A percentile compares a stretch with the other conserved stretches of the same genome.
Conservation (phyloP, 2,329 filamentous ascomycete genomes). For the Knufia petricola region DNA sequence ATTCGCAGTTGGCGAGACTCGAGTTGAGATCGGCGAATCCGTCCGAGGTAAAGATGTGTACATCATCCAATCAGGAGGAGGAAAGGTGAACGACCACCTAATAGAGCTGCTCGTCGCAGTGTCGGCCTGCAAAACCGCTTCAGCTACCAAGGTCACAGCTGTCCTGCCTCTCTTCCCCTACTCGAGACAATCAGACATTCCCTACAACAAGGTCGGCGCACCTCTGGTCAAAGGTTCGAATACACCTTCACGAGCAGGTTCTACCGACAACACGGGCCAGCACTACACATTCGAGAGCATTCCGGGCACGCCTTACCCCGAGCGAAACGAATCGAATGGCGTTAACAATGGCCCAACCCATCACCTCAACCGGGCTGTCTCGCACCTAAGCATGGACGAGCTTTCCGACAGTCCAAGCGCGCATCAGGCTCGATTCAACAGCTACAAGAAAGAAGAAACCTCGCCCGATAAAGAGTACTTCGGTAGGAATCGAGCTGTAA, state of each 20-base stretch:
- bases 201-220: slow-evolving; percentile 91
- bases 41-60: slow-evolving; percentile 98
- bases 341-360: slow-evolving; percentile 61
- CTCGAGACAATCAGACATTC: slow-evolving; percentile 88
- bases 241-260: slow-evolving; percentile 27
- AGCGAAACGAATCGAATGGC: slow-evolving; percentile 56
- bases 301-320: slow-evolving; percentile 72
- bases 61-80: slow-evolving; percentile 89
- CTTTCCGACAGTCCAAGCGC: slow-evolving; percentile 37
- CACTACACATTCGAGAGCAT: slow-evolving; percentile 86
- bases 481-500: slow-evolving; percentile 15
- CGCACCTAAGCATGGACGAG: slow-evolving; percentile 55
- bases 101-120: slow-evolving; percentile 97
- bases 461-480: slow-evolving; percentile 26
- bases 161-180: slow-evolving; percentile 95
- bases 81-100: slow-evolving; percentile 89
- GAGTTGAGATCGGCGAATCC: slow-evolving; percentile 91
- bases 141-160: slow-evolving; percentile 83
- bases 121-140: slow-evolving; percentile 93
- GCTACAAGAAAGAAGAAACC: slow-evolving; percentile 30
- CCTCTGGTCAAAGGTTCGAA: slow-evolving; percentile 64
- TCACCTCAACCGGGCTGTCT: slow-evolving; percentile 61
- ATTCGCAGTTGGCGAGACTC: slow-evolving; percentile 90
- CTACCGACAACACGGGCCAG: slow-evolving; percentile 27
- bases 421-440: slow-evolving; percentile 33